Conservation (phyloP, 495 filamentous ascomycete species). For the Talaromyces trachyspermus region DNA sequence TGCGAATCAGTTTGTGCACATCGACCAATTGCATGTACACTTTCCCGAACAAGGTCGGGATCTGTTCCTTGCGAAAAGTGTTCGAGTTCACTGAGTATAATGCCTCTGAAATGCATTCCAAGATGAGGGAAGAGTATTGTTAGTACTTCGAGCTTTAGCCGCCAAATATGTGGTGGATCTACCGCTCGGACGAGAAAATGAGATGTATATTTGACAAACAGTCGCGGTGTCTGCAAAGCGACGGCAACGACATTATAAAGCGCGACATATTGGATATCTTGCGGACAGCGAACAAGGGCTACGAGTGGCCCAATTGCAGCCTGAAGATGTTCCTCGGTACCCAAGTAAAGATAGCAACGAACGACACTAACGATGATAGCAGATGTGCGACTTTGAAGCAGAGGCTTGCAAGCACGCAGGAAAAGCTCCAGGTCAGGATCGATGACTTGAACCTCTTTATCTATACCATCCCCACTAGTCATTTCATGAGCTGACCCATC, state of each 20-base stretch:
- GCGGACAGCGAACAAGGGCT: constrained; percentile 71
- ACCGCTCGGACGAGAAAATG: constrained; percentile 80
- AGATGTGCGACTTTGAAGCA: constrained; percentile 89
- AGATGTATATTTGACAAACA: constrained; percentile 74
- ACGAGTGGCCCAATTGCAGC: constrained; percentile 73
- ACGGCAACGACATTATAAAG: constrained; percentile 92
- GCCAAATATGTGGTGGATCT: constrained; percentile 78
- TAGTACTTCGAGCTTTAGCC: constrained; percentile 82
- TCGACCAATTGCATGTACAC: constrained; percentile 84
- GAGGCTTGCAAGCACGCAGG: constrained; percentile 66
- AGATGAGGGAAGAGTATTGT: constrained; percentile 83
- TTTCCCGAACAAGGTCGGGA: constrained; percentile 72
- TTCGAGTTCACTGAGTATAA: constrained; percentile 86
- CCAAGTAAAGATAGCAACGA: constrained; percentile 76
- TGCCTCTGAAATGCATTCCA: constrained; percentile 63
- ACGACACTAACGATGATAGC: constrained; percentile 85
- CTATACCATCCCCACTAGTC: constrained; percentile 28
- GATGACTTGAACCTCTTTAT: constrained; percentile 46
- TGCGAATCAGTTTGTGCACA: constrained; percentile 72
- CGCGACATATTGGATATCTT: constrained; percentile 81
- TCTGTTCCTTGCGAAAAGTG: constrained; percentile 79
- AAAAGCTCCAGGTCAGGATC: constrained; percentile 83
- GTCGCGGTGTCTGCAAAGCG: constrained; percentile 60
- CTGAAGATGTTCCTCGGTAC: constrained; percentile 63
- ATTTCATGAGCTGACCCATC: constrained; percentile 29